Percentiles rank a stretch among this genome's conserved stretches.
Conservation (phyloP, 1,139 yeast genomes). For the Pichia sp. region DNA sequence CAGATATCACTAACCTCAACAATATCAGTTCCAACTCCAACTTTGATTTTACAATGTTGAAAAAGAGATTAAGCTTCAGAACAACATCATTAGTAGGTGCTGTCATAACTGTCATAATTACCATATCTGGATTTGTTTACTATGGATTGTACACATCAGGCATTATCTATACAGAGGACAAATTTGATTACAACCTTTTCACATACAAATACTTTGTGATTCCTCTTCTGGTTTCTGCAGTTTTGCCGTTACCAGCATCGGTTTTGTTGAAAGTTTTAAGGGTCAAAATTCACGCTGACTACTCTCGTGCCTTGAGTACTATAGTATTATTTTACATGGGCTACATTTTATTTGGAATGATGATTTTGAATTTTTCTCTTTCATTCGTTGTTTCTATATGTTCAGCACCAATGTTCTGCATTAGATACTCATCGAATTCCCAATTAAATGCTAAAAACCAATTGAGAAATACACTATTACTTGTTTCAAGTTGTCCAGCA, state of each 20-base stretch:
- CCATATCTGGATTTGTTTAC: slow-evolving; percentile 10
- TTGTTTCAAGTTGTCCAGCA: slow-evolving; percentile 26
- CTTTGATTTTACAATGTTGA: not conserved
- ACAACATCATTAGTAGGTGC: slow-evolving; percentile 18
- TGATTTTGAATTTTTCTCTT: slow-evolving; percentile 80
- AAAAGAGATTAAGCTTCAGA: slow-evolving; percentile 4
- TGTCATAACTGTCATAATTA: slow-evolving; percentile 13
- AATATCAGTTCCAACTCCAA: slow-evolving; percentile 5
- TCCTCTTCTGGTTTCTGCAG: not conserved
- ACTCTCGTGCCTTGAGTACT: slow-evolving; percentile 33
- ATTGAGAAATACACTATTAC: slow-evolving; percentile 16
- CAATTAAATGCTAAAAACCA: slow-evolving; percentile 1
- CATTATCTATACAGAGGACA: slow-evolving; percentile 4
- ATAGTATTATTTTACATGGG: slow-evolving; percentile 44
- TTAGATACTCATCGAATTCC: slow-evolving; percentile 35
- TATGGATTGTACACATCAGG: slow-evolving; percentile 15
- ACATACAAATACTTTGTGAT: slow-evolving; percentile 7
- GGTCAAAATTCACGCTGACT: slow-evolving; percentile 14
- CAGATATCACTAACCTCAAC: slow-evolving; percentile 14
- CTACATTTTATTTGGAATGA: slow-evolving; percentile 60
- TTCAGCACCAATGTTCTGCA: slow-evolving; percentile 65
- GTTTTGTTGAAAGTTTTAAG: slow-evolving; percentile 11
- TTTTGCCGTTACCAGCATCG: slow-evolving; percentile 1
- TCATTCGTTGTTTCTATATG: slow-evolving; percentile 64
- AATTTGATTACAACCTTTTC: slow-evolving; percentile 4